A percentile compares a stretch with the other conserved stretches of the same genome.
phyloP scores from a whole-genome alignment of 306 rosid species.

The Vigna mungo region DNA sequence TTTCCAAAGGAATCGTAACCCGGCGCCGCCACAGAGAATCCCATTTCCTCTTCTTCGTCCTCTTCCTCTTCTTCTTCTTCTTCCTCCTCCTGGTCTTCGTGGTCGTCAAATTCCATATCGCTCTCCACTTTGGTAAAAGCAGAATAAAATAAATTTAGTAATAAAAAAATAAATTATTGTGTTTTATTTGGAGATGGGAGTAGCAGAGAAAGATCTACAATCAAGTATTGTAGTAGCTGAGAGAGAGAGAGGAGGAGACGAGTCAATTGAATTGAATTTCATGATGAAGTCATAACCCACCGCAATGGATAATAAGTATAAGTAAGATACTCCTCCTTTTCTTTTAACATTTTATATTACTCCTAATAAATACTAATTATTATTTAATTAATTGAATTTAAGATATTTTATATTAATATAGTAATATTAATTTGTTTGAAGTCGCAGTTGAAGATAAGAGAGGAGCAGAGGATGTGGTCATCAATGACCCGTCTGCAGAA shows the following conservation, averaged over 20 bases:
- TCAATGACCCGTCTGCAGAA: constrained; percentile 67
- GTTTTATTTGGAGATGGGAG: constrained; percentile 31
- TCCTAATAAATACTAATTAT: background rate
- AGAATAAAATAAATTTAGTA: background rate
- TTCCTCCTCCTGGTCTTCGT: constrained; percentile 66
- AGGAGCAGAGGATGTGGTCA: constrained; percentile 77
- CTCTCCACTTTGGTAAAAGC: background rate
- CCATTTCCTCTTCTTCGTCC: constrained; percentile 64
- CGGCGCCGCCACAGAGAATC: constrained; percentile 39
- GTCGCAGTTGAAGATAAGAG: constrained; percentile 45
- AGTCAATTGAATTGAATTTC: constrained; percentile 41
- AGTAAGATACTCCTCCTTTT: constrained; percentile 4
- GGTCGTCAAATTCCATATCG: constrained; percentile 79
- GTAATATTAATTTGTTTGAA: constrained; percentile 31
- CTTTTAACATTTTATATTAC: background rate
- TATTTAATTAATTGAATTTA: background rate
- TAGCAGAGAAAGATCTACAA: constrained; percentile 49
- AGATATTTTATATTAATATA: background rate
- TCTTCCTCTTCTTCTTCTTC: constrained; percentile 58
- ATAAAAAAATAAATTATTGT: background rate
- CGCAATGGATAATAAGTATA: constrained; percentile 18
- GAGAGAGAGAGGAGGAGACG: constrained; percentile 2
- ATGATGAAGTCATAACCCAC: constrained; percentile 41
- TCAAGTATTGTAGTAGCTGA: constrained; percentile 34
- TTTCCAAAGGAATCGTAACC: constrained; percentile 57